These are phyloP conservation scores for Eimeria maxima DNA, from an alignment of 169 alveolate genomes.

Conservation along the genomic window DNA sequence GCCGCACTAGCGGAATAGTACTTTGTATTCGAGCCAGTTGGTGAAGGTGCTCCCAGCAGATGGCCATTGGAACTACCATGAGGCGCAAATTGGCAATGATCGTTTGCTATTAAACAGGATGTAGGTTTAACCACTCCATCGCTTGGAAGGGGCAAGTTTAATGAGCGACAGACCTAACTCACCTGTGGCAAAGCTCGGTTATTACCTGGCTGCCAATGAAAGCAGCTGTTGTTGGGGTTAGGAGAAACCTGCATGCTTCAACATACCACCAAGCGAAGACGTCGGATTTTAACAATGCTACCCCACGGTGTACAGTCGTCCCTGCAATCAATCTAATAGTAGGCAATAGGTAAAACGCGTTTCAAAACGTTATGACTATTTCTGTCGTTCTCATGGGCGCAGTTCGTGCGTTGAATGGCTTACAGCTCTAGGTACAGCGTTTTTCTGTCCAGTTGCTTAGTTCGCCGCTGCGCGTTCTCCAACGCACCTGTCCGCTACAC, in stretches of 20 bases:
- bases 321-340: neutral
- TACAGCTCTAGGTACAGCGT: neutral
- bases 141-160: neutral
- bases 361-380: neutral
- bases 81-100: neutral
- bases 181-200: neutral
- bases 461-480: neutral
- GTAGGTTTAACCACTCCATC: neutral
- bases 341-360: no score
- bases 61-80: neutral
- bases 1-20: neutral
- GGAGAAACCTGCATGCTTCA: neutral
- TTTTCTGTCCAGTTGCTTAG: neutral
- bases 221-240: neutral
- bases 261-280: neutral
- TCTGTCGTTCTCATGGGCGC: neutral
- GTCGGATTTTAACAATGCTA: neutral
- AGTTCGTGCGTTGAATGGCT: neutral
- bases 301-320: neutral
- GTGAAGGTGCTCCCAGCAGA: neutral
- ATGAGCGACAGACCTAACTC: neutral
- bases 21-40: neutral
- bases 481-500: neutral
- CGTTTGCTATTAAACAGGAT: neutral
- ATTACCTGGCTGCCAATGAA: neutral